Conservation (phyloP, 371 early-diverging fungal genomes). For the Batrachochytrium dendrobatidis region DNA sequence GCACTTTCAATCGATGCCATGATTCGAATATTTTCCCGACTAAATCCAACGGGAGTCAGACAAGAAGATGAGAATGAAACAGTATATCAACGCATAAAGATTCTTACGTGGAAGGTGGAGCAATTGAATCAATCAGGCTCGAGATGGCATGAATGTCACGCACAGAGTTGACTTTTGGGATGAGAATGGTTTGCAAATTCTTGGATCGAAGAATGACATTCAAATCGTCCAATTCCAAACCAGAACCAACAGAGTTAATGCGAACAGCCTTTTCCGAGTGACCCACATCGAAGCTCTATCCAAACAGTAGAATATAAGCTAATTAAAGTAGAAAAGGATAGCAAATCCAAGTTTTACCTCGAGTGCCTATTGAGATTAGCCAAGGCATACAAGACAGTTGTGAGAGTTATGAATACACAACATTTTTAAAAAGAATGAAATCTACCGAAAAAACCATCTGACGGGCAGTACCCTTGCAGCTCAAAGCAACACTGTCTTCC, state of each 20-base stretch:
- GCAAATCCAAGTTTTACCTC: slow-evolving; percentile 45
- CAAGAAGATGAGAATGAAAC: not conserved
- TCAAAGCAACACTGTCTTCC: slow-evolving; percentile 81
- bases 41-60: slow-evolving; percentile 13
- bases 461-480: slow-evolving; percentile 73
- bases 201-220: slow-evolving; percentile 67
- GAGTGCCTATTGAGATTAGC: slow-evolving; percentile 51
- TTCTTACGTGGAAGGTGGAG: slow-evolving; percentile 58
- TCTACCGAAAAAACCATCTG: slow-evolving; percentile 55
- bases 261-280: slow-evolving; percentile 76
- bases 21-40: slow-evolving; percentile 60
- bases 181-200: slow-evolving; percentile 69
- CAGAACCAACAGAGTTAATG: slow-evolving; percentile 69
- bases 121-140: slow-evolving; percentile 69
- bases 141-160: slow-evolving; percentile 72
- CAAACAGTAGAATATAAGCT: slow-evolving; percentile 1
- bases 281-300: slow-evolving; percentile 57
- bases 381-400: not conserved
- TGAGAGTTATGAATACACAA: slow-evolving; percentile 1
- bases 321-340: too few relatives aligned
- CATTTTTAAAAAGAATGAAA: not conserved
- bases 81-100: not conserved
- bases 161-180: slow-evolving; percentile 82
- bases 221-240: slow-evolving; percentile 72
- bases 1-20: slow-evolving; percentile 85